Conservation (phyloP, 1,139 yeast species). For the Yamadazyma kanchanaburiensis region DNA sequence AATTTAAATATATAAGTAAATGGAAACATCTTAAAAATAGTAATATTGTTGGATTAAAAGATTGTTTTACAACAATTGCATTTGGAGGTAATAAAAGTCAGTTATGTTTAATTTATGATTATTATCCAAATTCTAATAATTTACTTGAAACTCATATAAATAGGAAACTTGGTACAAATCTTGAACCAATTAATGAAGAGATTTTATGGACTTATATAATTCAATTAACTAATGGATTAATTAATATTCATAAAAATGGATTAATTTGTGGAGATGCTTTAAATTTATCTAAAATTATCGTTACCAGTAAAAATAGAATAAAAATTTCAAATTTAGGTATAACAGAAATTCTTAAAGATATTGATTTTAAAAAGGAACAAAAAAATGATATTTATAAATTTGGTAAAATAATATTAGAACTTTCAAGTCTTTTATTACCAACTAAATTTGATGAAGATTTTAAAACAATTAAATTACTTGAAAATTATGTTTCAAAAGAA, state of each 20-base stretch:
- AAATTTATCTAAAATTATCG: conserved; percentile 65
- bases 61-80: conserved; percentile 84
- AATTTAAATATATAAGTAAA: conserved; percentile 33
- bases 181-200: conserved; percentile 57
- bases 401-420: conserved; percentile 57
- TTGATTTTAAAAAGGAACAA: conserved; percentile 35
- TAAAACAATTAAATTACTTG: conserved; percentile 10
- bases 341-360: conserved; percentile 57
- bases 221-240: conserved; percentile 69
- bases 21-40: conserved; percentile 52
- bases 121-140: conserved; percentile 37
- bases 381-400: conserved; percentile 52
- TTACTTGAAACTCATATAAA: conserved; percentile 32
- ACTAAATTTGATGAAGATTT: conserved; percentile 15
- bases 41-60: conserved; percentile 65
- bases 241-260: conserved; percentile 57
- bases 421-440: conserved; percentile 47
- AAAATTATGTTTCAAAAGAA: conserved; percentile 18
- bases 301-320: conserved; percentile 68
- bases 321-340: conserved; percentile 72
- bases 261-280: conserved; percentile 61
- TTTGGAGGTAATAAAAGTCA: conserved; percentile 66
- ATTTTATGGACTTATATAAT: conserved; percentile 71
- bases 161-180: conserved; percentile 28
- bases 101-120: conserved; percentile 38